These are phyloP conservation scores for Ophiocytium majus DNA, from an alignment of 352 stramenopile species.

Conservation along the genomic window DNA sequence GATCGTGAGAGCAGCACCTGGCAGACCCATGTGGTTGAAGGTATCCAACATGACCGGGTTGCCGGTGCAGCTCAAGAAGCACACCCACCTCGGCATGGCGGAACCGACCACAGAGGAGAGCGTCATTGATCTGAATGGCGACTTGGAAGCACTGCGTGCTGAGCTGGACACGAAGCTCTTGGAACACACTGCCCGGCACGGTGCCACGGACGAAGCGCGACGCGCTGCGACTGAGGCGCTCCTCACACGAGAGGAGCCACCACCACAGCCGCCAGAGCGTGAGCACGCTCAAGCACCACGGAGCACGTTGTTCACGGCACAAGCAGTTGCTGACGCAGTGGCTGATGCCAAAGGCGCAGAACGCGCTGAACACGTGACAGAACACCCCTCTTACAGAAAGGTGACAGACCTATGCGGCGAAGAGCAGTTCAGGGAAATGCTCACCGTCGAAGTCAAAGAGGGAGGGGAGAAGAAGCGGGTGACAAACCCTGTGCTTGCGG, in stretches of 20 bases:
- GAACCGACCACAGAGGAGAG: background rate
- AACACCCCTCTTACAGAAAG: background rate
- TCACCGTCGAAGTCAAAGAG: background rate
- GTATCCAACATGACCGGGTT: background rate
- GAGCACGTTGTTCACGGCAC: no score
- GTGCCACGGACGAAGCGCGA: no score
- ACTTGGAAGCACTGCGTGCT: no score
- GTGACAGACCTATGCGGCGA: background rate
- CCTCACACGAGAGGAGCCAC: background rate
- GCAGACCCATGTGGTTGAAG: background rate
- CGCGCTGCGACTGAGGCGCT: background rate
- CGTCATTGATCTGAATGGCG: background rate
- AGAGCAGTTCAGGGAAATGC: background rate
- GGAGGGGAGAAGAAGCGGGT: background rate
- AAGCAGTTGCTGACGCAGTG: no score
- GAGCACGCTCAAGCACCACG: no score
- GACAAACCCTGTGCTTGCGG: background rate
- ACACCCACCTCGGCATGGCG: background rate
- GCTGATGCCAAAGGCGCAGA: no score
- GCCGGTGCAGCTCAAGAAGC: background rate
- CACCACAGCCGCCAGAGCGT: background rate
- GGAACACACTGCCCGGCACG: no score
- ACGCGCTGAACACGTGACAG: no score
- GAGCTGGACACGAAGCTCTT: no score
- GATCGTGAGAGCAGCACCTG: background rate